Evolutionary conservation across 495 filamentous ascomycete genomes (phyloP), one percentile per base, ranked within the genome.

Genomic region (Daldinia decipiens): DNA sequence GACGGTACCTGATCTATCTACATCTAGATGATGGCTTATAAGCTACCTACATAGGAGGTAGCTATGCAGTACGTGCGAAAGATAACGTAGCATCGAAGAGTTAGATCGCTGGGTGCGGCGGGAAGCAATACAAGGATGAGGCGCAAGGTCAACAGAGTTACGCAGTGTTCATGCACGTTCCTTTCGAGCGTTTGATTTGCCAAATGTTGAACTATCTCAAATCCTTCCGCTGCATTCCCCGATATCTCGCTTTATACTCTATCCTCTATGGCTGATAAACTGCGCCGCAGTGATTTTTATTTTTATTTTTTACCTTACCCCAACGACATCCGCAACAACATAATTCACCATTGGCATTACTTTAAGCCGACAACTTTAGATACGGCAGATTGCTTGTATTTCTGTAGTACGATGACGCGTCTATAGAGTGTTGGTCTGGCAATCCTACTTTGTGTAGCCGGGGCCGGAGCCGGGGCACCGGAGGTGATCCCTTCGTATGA

Each of bases 391-490:
- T 62, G 43, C 40, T 29, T 50, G 15, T 53, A 7, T 21, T 34
- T 26, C 39, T 57, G 32, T 26, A 4, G 12, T 47, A 31, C 51
- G 62, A 66, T 27, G 13, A 27, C 13, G 17, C 8, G 45, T 56
- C n/a, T 26, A 31, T 15, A n/a, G 9, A 54, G 34, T 11, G 31
- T 54, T 55, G 69, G 65, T 65, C 70, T 68, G 59, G 56, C 47
- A 52, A 34, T 56, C 26, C 50, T n/a, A 45, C 51, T 58, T 19
- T 65, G 50, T 61, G 59, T 47, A 67, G 45, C 53, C 31, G 59
- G 53, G 53, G 58, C 70, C 70, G 65, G 34, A 36, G 34, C 34
- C 34, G 11, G 65, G 65, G 69, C 65, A 69, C 65, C 52, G 65
- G 70, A 65, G 61, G 57, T 59, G 27, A 15, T 15, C 40, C 21